Conservation (phyloP, 768 basidiomycete genomes). For the Hemileccinum rubropunctum region DNA sequence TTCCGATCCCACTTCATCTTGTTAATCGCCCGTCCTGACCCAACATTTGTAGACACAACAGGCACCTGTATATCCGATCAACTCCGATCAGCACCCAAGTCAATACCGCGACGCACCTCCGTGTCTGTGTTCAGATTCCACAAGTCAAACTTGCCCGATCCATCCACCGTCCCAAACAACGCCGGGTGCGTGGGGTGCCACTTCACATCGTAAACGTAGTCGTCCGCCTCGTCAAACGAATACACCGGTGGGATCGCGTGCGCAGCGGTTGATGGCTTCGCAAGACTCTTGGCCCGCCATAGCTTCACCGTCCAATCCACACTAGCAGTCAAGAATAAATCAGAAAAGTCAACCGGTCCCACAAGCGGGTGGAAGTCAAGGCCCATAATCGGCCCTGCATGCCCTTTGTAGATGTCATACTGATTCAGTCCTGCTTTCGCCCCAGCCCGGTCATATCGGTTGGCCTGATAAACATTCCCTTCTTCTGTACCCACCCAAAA, state of each 20-base stretch:
- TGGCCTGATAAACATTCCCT: conserved; percentile 94
- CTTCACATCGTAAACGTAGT: conserved; percentile 97
- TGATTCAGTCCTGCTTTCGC: conserved; percentile 95
- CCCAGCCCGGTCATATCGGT: conserved; percentile 95
- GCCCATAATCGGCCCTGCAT: conserved; percentile 91
- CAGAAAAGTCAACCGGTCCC: conserved; percentile 92
- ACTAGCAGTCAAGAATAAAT: conserved; percentile 88
- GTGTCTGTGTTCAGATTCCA: conserved; percentile 98
- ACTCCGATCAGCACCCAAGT: conserved; percentile 1
- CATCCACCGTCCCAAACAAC: conserved; percentile 90
- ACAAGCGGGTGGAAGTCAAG: conserved; percentile 91
- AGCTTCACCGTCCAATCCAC: conserved; percentile 99
- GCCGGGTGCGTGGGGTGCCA: conserved; percentile 98
- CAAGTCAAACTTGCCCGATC: conserved; percentile 91
- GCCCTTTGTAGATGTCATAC: conserved; percentile 89
- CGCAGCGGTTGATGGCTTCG: conserved; percentile 65
- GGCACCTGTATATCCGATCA: conserved; percentile 63
- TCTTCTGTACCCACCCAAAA: conserved; percentile 99
- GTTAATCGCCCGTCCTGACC: conserved; percentile 83
- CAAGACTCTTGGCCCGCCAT: conserved; percentile 80
- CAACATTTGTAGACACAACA: conserved; percentile 80
- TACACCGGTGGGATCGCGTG: conserved; percentile 69
- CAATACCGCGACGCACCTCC: conserved; percentile 59
- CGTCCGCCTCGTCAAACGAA: conserved; percentile 96
- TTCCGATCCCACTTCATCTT: conserved; percentile 95